phyloP scores from a whole-genome alignment of 768 basidiomycete species.

The Mycena capillaripes region DNA sequence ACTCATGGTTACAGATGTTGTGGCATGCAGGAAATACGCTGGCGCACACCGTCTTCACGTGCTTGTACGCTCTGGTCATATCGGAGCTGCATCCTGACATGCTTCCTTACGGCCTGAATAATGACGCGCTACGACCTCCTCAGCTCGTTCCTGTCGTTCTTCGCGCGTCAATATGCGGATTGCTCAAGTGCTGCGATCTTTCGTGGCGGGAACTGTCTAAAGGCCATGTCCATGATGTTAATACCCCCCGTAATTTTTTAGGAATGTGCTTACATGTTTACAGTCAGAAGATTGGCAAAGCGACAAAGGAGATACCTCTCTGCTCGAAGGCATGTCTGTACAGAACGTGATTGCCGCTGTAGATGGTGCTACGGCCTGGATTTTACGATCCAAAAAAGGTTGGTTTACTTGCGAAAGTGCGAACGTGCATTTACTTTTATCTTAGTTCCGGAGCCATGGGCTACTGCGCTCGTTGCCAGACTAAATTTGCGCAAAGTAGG shows the following conservation, averaged over 20 bases:
- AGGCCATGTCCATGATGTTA: conserved; percentile 82
- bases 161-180: conserved; percentile 72
- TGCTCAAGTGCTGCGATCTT: conserved; percentile 87
- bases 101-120: conserved; percentile 44
- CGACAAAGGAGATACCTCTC: conserved; percentile 87
- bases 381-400: conserved; percentile 63
- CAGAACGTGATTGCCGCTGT: conserved; percentile 66
- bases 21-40: conserved; percentile 91
- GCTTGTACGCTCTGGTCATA: conserved; percentile 79
- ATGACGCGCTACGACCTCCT: conserved; percentile 64
- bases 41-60: conserved; percentile 88
- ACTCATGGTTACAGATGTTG: conserved; percentile 71
- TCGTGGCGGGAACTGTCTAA: conserved; percentile 87
- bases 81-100: conserved; percentile 71
- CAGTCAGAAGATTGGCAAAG: conserved; percentile 92
- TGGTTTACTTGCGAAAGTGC: conserved; percentile 5
- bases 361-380: conserved; percentile 75
- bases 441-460: conserved; percentile 64
- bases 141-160: conserved; percentile 80
- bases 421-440: conserved; percentile 5
- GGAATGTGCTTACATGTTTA: conserved; percentile 25
- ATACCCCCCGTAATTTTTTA: conserved; percentile 49
- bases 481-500: conserved; percentile 71
- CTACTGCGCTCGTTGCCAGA: conserved; percentile 64
- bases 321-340: conserved; percentile 75